Evolutionary conservation across 2,329 filamentous ascomycete genomes (phyloP).

Genomic region (Fusarium papillatum): DNA sequence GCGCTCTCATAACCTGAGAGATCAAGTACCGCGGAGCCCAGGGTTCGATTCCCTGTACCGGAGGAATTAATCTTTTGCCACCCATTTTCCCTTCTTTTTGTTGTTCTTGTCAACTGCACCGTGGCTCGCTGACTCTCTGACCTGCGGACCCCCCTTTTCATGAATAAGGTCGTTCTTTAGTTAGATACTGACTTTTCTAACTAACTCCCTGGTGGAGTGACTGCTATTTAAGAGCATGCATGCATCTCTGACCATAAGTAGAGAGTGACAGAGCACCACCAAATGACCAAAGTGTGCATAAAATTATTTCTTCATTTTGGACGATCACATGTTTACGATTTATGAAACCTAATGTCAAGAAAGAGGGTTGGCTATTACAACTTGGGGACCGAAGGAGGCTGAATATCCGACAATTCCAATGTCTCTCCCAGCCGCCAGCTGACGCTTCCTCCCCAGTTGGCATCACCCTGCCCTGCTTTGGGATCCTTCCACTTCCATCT

Average conservation of each 20-base stretch:
- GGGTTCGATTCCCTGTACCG: neutral
- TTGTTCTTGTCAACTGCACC: neutral
- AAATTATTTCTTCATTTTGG: neutral
- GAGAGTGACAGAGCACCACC: neutral
- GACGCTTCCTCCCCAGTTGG: neutral
- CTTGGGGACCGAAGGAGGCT: neutral
- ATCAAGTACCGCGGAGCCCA: neutral
- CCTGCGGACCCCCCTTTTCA: neutral
- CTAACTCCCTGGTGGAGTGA: neutral
- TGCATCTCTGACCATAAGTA: neutral
- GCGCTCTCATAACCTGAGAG: neutral
- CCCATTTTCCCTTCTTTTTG: neutral
- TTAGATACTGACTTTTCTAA: fast-evolving
- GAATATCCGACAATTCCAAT: neutral
- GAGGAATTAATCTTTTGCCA: neutral
- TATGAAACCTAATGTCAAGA: neutral
- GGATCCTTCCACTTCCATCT: neutral
- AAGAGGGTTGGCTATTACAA: neutral
- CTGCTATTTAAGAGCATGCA: neutral
- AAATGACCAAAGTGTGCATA: no score
- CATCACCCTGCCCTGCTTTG: neutral
- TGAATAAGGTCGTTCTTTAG: neutral
- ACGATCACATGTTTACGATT: neutral
- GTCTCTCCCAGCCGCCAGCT: conserved; percentile 3
- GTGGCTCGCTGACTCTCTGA: neutral